Base-by-base conservation (phyloP, 495 filamentous ascomycete genomes). In the Penicillium paradoxum region DNA sequence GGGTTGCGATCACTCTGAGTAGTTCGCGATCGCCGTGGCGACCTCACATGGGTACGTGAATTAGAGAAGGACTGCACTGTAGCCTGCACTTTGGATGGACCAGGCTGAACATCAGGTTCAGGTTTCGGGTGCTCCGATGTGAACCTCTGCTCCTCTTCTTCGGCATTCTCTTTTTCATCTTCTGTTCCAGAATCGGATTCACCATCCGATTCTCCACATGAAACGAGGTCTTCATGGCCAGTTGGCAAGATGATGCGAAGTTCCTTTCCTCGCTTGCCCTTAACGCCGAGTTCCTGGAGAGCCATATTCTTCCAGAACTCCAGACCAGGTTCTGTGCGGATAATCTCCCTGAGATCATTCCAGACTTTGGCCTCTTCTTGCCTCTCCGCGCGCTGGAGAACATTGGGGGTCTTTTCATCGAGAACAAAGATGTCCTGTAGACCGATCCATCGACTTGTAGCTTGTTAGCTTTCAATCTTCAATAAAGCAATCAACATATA, bases 261-360 rank as follows among this genome's bases (percentile, higher is more conserved):
- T 1, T 43, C 13, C 15, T 43, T 43, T 24, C 49, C 51, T 8
- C 60, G 54, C n/a, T 61, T 61, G 1, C 58, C 58, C 11, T 64
- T 64, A 0, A 18, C 11, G 0, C 37, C 19, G 1, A 11, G 13
- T 29, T 64, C 55, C 7, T 42, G 44, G 3, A 54, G 29, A 5
- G 55, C 32, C 61, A 62, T 64, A 4, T 42, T n/a, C 32, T 45
- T n/a, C 61, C 58, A 58, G 39, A 61, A 64, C 2, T 37, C 18
- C 0, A 45, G 43, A 2, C 1, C 22, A 2, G 55, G 58, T 2
- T 43, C 21, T 14, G 15, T 44, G 0, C 10, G 17, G 7, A 52
- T 45, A 14, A 64, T 52, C 4, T 21, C 18, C 4, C 50, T 14
- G 1, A 64, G 33, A 2, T 45, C 25, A 5, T 36, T 41, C 17